A percentile compares a stretch with the other conserved stretches of the same genome.
Conservation (phyloP, 1,139 yeast genomes). For the Zygosaccharomyces sapae region DNA sequence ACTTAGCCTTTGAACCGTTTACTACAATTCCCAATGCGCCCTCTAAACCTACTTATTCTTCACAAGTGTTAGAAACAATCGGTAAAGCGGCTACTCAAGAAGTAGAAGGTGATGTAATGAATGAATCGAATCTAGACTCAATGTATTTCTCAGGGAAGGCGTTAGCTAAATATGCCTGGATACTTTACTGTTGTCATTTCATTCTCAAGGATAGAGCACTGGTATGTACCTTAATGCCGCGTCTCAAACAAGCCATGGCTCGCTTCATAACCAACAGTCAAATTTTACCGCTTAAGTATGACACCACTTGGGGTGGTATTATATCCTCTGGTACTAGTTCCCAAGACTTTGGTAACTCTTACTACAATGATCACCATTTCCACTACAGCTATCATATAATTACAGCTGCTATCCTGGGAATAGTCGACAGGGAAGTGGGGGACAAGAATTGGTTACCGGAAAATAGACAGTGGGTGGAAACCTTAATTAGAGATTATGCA, state of each 20-base stretch:
- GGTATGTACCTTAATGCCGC: slow-evolving; percentile 45
- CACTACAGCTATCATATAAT: slow-evolving; percentile 76
- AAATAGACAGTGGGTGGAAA: slow-evolving; percentile 54
- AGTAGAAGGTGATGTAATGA: slow-evolving; percentile 49
- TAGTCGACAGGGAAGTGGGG: slow-evolving; percentile 47
- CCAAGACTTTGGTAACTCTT: slow-evolving; percentile 70
- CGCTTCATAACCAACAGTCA: slow-evolving; percentile 55
- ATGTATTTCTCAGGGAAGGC: slow-evolving; percentile 77
- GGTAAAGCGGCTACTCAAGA: slow-evolving; percentile 50
- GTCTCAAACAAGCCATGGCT: slow-evolving; percentile 54
- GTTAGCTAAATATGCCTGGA: slow-evolving; percentile 69
- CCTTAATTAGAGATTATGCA: slow-evolving; percentile 64
- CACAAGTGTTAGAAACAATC: slow-evolving; percentile 42
- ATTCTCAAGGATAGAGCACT: slow-evolving; percentile 48
- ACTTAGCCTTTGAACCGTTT: slow-evolving; percentile 58
- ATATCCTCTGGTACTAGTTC: slow-evolving; percentile 56
- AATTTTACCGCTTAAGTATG: slow-evolving; percentile 57
- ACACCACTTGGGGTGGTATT: slow-evolving; percentile 68
- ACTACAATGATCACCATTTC: slow-evolving; percentile 78
- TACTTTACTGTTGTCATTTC: slow-evolving; percentile 58
- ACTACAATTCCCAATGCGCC: slow-evolving; percentile 42
- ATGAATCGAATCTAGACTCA: slow-evolving; percentile 60
- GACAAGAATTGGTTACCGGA: slow-evolving; percentile 50
- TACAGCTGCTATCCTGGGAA: slow-evolving; percentile 62
- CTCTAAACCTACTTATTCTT: slow-evolving; percentile 38